Percentiles rank a stretch among this genome's conserved stretches.
Conservation (phyloP, 2,329 filamentous ascomycete genomes). For the Ceratocystis albifundus region DNA sequence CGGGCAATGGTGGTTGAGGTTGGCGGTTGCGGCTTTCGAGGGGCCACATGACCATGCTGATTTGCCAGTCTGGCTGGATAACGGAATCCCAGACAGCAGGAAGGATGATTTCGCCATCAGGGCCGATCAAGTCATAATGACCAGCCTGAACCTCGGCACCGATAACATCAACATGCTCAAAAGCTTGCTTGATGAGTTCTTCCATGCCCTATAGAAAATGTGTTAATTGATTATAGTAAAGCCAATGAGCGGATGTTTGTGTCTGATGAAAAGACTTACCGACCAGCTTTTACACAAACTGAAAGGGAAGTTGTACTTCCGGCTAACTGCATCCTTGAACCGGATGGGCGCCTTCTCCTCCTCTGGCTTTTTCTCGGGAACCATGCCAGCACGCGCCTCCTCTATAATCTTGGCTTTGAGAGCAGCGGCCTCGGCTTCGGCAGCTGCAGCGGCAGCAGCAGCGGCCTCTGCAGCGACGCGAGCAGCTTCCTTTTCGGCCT, state of each 20-base stretch:
- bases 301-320: conserved; percentile 88
- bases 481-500: conserved; percentile 30
- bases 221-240: neutral
- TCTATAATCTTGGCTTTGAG: conserved; percentile 46
- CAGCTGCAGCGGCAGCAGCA: conserved; percentile 35
- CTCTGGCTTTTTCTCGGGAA: conserved; percentile 41
- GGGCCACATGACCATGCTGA: conserved; percentile 50
- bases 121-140: conserved; percentile 69
- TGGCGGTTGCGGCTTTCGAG: conserved; percentile 35
- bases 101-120: conserved; percentile 71
- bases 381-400: conserved; percentile 40
- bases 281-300: conserved; percentile 73
- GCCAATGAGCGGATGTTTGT: neutral
- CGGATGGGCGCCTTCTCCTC: conserved; percentile 61
- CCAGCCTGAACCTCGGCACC: conserved; percentile 65
- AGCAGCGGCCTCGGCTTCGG: conserved; percentile 40
- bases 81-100: conserved; percentile 69
- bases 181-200: conserved; percentile 73
- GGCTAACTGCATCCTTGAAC: conserved; percentile 82
- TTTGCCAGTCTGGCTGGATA: conserved; percentile 55
- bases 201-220: conserved; percentile 59
- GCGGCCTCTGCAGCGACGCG: conserved; percentile 31
- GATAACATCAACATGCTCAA: conserved; percentile 64
- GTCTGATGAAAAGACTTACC: conserved; percentile 40
- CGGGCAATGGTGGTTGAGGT: neutral